Conservation (phyloP, 1,284 basidiomycete species). For the Sphagnurus paluster region DNA sequence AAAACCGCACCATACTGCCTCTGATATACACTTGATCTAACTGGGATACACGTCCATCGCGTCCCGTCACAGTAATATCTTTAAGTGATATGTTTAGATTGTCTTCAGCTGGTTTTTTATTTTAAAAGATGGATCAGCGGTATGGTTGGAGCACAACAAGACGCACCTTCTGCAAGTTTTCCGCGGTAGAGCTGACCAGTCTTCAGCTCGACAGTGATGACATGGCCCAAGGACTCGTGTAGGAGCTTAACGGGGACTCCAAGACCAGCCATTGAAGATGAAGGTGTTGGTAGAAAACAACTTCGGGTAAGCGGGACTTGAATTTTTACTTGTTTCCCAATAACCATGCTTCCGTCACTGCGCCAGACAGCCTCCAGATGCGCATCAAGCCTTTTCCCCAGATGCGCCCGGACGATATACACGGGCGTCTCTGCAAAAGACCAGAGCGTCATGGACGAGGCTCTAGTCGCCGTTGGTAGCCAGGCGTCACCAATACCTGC, state of each 20-base stretch:
- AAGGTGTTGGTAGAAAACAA: no score
- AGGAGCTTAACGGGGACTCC: slow-evolving; percentile 92
- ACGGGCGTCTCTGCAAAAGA: slow-evolving; percentile 10
- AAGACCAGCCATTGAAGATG: slow-evolving; percentile 55
- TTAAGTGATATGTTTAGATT: slow-evolving; percentile 96
- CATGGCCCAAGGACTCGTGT: slow-evolving; percentile 93
- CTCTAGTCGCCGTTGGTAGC: slow-evolving; percentile 16
- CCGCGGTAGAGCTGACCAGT: slow-evolving; percentile 97
- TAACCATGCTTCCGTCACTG: slow-evolving; percentile 25
- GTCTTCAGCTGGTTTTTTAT: slow-evolving; percentile 91
- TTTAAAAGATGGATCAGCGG: slow-evolving; percentile 15
- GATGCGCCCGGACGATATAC: slow-evolving; percentile 15
- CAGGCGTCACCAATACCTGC: slow-evolving; percentile 14
- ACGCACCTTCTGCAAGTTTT: slow-evolving; percentile 90
- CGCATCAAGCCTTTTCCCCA: no score
- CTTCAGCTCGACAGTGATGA: slow-evolving; percentile 98
- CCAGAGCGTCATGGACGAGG: slow-evolving; percentile 16
- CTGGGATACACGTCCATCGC: slow-evolving; percentile 99
- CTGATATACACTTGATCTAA: slow-evolving; percentile 99
- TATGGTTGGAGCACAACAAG: slow-evolving; percentile 12
- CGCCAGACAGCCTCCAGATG: slow-evolving; percentile 20
- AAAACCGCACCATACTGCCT: slow-evolving; percentile 97
- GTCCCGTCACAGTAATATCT: slow-evolving; percentile 96
- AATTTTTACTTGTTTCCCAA: no score
- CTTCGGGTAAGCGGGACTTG: no score